Base-by-base conservation (phyloP, 2,329 filamentous ascomycete species). In the Leptographium galeiforme region DNA sequence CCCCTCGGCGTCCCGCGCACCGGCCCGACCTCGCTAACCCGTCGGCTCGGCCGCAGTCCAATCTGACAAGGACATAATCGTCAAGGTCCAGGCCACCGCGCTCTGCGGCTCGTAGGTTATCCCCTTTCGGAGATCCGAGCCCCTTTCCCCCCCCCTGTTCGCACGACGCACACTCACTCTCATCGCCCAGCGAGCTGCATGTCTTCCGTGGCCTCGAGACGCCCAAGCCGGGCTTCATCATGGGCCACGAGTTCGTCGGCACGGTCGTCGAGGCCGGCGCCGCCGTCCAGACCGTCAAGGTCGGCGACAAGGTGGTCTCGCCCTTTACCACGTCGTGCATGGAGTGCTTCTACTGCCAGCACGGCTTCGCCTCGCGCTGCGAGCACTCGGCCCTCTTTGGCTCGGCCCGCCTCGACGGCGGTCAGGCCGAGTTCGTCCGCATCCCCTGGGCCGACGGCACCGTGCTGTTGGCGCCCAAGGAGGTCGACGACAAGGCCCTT, bases 211-310 rank as follows among this genome's bases (percentile, higher is more conserved):
- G 90, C 39, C 84, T 89, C 61, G 82, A 95, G 63, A 76, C 81
- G 30, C 84, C 82, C 8, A 73, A 68, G 1, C 79, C 84, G 0
- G 78, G 75, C 32, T 80, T 79, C 61, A 76, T 81, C 53, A 82
- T 82, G 85, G 87, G 89, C 55, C 90, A 95, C 65, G 90, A 95
- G 64, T 94, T 95, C 63, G 88, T 87, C 2, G 90, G 90, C 6
- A 77, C 74, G 30, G 79, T 95, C 11, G 76, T 82, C 38, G 79
- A 85, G 57, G 71, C 76, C 46, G 89, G 89, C 0, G 70, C 75
- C 16, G 75, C 71, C 2, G 87, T 95, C 47, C 82, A 78, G 61
- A 79, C 75, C 0, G 73, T 95, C 58, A 72, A 81, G 57, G 72
- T 84, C 51, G 89, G 89, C 6, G 89, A 95, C 66, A 79, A 80